Evolutionary conservation across 2,329 filamentous ascomycete genomes (phyloP).

Genomic region (Spiromastix sp.): DNA sequence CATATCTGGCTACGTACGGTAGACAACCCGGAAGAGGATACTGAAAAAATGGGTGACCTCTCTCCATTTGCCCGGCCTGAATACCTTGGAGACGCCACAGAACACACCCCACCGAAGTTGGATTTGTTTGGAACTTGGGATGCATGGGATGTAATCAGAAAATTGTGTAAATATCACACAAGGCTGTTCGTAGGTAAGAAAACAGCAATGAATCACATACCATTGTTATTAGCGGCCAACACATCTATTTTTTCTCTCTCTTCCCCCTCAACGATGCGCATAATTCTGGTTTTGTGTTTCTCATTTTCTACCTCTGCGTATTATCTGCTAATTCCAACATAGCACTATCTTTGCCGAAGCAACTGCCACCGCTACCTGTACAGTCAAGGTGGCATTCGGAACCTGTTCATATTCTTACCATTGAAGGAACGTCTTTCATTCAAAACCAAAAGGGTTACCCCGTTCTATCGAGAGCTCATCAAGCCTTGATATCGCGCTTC

Average conservation of each 20-base stretch:
- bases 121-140: slow-evolving; percentile 81
- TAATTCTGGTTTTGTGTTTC: not conserved
- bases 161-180: slow-evolving; percentile 72
- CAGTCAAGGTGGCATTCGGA: slow-evolving; percentile 56
- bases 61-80: slow-evolving; percentile 32
- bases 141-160: slow-evolving; percentile 80
- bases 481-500: slow-evolving; percentile 46
- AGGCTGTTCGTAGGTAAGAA: slow-evolving; percentile 74
- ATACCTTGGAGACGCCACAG: slow-evolving; percentile 21
- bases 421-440: slow-evolving; percentile 44
- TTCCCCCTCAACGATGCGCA: not conserved
- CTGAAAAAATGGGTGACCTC: slow-evolving; percentile 34
- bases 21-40: slow-evolving; percentile 53
- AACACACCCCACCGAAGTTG: slow-evolving; percentile 38
- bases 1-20: slow-evolving; percentile 79
- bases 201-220: too few relatives aligned
- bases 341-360: slow-evolving; percentile 50
- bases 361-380: slow-evolving; percentile 45
- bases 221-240: not conserved
- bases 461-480: slow-evolving; percentile 48
- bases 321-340: slow-evolving; percentile 13
- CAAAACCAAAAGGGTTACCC: slow-evolving; percentile 49
- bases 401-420: slow-evolving; percentile 46
- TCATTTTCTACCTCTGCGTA: not conserved
- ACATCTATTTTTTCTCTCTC: slow-evolving; percentile 1